phyloP scores from a whole-genome alignment of 148 eudicot genomes.

The Salicornia ramosissima region DNA sequence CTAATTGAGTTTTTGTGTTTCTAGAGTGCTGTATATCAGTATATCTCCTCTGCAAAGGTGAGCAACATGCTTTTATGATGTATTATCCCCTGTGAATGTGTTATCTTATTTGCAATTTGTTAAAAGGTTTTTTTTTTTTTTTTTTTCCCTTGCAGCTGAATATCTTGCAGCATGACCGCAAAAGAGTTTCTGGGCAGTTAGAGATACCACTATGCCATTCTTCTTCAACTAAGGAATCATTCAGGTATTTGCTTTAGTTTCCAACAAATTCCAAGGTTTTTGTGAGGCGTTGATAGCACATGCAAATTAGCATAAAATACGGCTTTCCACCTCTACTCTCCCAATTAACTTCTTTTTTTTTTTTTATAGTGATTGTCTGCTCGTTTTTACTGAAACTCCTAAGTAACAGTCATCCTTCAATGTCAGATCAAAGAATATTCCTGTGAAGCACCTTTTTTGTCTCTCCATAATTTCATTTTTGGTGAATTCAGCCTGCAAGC shows the following conservation, averaged over 20 bases:
- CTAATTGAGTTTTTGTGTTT: conserved; percentile 17
- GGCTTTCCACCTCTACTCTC: neutral
- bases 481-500: neutral
- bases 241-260: conserved; percentile 31
- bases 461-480: neutral
- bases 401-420: too few species aligned
- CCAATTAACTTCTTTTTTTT: neutral
- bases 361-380: too few species aligned
- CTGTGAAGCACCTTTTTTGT: neutral
- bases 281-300: neutral
- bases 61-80: conserved; percentile 12
- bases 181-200: conserved; percentile 42
- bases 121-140: neutral
- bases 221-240: conserved; percentile 20
- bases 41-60: conserved; percentile 58
- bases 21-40: conserved; percentile 69
- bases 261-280: neutral
- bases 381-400: too few species aligned
- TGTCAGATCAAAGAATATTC: too few species aligned
- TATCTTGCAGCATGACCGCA: conserved; percentile 43
- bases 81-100: neutral
- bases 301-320: neutral
- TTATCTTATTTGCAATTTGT: neutral
- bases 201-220: conserved; percentile 17
- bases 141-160: conserved; percentile 48